Conservation (phyloP, 768 basidiomycete genomes). For the Mycena polygramma region DNA sequence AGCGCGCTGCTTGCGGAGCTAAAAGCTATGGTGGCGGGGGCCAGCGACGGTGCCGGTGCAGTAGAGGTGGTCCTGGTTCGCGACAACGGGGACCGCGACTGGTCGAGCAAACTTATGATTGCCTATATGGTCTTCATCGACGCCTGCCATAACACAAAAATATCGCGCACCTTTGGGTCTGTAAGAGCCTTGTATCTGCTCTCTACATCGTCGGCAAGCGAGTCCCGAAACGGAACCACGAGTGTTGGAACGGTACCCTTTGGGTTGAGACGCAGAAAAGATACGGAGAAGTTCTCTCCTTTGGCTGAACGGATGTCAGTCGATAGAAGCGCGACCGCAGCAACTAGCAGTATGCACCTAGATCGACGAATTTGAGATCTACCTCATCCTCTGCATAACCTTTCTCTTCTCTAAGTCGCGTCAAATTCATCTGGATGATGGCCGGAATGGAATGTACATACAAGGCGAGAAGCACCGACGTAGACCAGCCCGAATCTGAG, state of each 20-base stretch:
- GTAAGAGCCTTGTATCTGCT: slow-evolving; percentile 86
- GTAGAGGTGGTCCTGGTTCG: slow-evolving; percentile 77
- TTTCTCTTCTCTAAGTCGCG: slow-evolving; percentile 71
- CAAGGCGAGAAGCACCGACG: slow-evolving; percentile 72
- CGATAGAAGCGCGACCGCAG: not conserved
- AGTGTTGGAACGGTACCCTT: slow-evolving; percentile 87
- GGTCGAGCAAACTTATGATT: slow-evolving; percentile 86
- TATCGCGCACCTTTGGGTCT: slow-evolving; percentile 71
- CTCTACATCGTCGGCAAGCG: slow-evolving; percentile 76
- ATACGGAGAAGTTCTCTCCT: slow-evolving; percentile 83
- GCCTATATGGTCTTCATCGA: slow-evolving; percentile 55
- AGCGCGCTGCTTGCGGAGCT: slow-evolving; percentile 63
- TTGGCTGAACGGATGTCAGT: slow-evolving; percentile 59
- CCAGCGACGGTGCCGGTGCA: slow-evolving; percentile 80
- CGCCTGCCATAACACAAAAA: not conserved
- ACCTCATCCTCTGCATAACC: slow-evolving; percentile 87
- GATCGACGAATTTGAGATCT: slow-evolving; percentile 76
- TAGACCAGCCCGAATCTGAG: slow-evolving; percentile 72
- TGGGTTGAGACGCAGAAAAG: slow-evolving; percentile 83
- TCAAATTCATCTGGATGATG: slow-evolving; percentile 3
- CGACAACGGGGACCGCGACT: slow-evolving; percentile 79
- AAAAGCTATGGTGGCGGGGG: slow-evolving; percentile 87
- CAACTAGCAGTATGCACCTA: slow-evolving; percentile 53
- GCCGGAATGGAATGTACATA: slow-evolving; percentile 47
- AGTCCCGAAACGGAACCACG: slow-evolving; percentile 86